Conservation (phyloP, 768 basidiomycete species). For the Tricholoma hemisulphureum region DNA sequence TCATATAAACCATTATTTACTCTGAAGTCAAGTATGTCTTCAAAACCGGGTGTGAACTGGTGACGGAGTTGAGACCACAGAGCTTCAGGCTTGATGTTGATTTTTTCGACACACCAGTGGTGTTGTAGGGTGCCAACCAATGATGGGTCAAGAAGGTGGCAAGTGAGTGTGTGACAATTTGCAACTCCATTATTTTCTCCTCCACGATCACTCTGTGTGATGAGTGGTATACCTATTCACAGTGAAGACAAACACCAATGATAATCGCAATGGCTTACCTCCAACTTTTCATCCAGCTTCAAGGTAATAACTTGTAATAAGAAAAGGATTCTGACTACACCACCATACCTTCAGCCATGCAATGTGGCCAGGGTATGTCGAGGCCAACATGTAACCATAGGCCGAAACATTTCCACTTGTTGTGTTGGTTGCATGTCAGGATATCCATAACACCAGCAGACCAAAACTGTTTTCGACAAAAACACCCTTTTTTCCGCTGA, state of each 20-base stretch:
- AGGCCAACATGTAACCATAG: conserved; percentile 28
- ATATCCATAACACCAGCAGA: conserved; percentile 43
- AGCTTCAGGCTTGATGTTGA: conserved; percentile 40
- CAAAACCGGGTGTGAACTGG: conserved; percentile 36
- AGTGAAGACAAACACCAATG: too few relatives aligned
- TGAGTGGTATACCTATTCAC: conserved; percentile 26
- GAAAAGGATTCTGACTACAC: conserved; percentile 26
- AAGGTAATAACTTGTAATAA: conserved; percentile 28
- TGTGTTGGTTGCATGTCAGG: conserved; percentile 39
- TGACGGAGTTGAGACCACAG: conserved; percentile 34
- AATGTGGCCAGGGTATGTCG: conserved; percentile 27
- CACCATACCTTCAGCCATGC: conserved; percentile 35
- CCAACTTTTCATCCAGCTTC: conserved; percentile 15
- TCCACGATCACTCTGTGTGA: conserved; percentile 39
- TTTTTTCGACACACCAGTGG: conserved; percentile 30
- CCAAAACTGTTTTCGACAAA: conserved; percentile 29
- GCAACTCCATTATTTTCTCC: conserved; percentile 36
- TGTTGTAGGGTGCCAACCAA: conserved; percentile 36
- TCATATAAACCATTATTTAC: conserved; percentile 29
- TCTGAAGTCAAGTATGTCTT: conserved; percentile 33
- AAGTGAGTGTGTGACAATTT: conserved; percentile 34
- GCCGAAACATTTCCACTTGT: conserved; percentile 42
- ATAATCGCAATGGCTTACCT: neutral
- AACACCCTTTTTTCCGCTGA: conserved; percentile 7
- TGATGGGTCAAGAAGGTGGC: conserved; percentile 30